Percentiles rank a stretch among this genome's conserved stretches.
These are phyloP conservation scores for Pythium biforme DNA, from an alignment of 352 stramenopile species.

Conservation along the genomic window DNA sequence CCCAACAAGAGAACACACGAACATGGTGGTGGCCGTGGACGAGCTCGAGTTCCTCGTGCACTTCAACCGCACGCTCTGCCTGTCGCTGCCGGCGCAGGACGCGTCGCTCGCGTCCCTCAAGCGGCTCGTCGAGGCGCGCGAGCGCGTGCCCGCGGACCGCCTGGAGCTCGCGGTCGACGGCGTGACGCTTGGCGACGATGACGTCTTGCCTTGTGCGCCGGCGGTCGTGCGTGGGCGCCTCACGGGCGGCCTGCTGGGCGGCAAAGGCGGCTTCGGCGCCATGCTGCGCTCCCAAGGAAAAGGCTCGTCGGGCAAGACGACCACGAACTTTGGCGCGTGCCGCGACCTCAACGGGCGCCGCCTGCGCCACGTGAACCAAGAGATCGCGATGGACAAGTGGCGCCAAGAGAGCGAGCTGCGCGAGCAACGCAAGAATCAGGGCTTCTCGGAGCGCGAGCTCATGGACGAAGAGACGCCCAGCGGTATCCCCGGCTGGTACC, in stretches of 20 bases:
- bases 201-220: conserved; percentile 45
- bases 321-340: conserved; percentile 71
- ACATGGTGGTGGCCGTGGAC: conserved; percentile 34
- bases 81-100: conserved; percentile 46
- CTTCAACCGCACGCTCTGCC: conserved; percentile 70
- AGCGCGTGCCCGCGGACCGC: conserved; percentile 40
- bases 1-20: no score
- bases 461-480: conserved; percentile 80
- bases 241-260: conserved; percentile 60
- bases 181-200: conserved; percentile 42
- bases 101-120: conserved; percentile 46
- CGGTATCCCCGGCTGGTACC: conserved; percentile 82
- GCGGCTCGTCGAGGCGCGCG: conserved; percentile 39
- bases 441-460: conserved; percentile 60
- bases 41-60: conserved; percentile 77
- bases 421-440: conserved; percentile 43
- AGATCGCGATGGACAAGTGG: conserved; percentile 86
- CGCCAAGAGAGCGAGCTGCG: conserved; percentile 51
- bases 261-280: conserved; percentile 83
- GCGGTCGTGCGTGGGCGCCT: conserved; percentile 61
- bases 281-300: conserved; percentile 85
- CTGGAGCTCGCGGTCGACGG: conserved; percentile 69
- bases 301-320: conserved; percentile 60
- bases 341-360: conserved; percentile 73
- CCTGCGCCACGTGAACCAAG: conserved; percentile 85